These are phyloP conservation scores for Eutrema heterophyllum DNA, from an alignment of 345 rosid species.

Conservation along the genomic window DNA sequence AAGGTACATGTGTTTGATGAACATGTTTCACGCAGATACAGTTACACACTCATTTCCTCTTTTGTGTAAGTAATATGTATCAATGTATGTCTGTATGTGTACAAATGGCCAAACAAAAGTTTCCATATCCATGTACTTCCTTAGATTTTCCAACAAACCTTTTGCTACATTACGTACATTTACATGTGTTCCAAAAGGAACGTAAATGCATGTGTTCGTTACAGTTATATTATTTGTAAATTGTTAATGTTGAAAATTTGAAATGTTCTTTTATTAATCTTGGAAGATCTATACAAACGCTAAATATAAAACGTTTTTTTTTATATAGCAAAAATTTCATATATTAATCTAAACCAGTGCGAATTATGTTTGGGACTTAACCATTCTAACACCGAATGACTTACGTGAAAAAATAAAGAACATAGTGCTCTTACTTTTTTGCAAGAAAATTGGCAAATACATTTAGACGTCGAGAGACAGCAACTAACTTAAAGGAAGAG, in stretches of 20 bases:
- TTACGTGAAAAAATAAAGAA: no score
- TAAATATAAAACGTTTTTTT: neutral
- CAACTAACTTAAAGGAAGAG: no score
- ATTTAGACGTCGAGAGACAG: no score
- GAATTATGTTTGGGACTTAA: no score
- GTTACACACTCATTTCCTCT: conserved; percentile 28
- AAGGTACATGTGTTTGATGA: conserved; percentile 20
- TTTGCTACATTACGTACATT: neutral
- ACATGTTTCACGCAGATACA: conserved; percentile 16
- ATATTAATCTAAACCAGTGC: no score
- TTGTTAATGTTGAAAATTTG: neutral
- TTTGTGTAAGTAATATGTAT: conserved; percentile 18
- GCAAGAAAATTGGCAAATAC: no score
- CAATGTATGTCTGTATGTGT: conserved; percentile 2
- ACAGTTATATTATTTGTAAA: neutral
- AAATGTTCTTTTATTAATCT: neutral
- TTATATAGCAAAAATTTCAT: no score
- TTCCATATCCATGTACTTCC: conserved; percentile 19
- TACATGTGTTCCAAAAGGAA: neutral
- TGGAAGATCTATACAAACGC: neutral
- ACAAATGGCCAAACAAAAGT: conserved; percentile 26
- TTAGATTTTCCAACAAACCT: neutral
- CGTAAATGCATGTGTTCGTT: conserved; percentile 1
- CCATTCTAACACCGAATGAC: no score
- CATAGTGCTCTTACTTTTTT: no score